A percentile compares a stretch with the other conserved stretches of the same genome.
Conservation (phyloP, 2,329 filamentous ascomycete species). For the Penicillium sp. region DNA sequence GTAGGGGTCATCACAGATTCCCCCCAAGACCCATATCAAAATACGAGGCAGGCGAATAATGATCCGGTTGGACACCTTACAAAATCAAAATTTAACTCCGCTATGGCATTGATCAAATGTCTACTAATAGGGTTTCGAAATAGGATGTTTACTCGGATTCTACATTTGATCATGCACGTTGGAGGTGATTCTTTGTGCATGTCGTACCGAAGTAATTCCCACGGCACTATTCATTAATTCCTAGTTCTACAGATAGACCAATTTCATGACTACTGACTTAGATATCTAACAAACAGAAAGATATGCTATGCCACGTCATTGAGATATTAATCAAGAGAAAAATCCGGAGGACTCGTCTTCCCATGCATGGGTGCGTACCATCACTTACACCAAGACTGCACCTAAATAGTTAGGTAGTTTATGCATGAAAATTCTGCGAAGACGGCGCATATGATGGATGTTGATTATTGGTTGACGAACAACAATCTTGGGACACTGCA, state of each 20-base stretch:
- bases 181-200: background rate
- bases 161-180: too few relatives aligned
- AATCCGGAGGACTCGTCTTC: background rate
- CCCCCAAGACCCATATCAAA: background rate
- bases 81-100: background rate
- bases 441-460: too few relatives aligned
- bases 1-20: background rate
- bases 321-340: background rate
- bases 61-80: background rate
- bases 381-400: background rate
- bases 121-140: background rate
- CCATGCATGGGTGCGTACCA: background rate
- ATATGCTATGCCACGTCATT: background rate
- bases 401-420: background rate
- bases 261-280: background rate
- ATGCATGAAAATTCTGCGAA: too few relatives aligned
- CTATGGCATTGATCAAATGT: background rate
- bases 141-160: background rate
- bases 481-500: too few relatives aligned
- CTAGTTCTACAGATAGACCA: background rate
- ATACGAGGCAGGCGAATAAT: background rate
- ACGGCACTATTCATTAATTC: background rate
- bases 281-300: background rate
- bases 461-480: too few relatives aligned
- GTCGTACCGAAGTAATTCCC: background rate